These are phyloP conservation scores for Colletotrichum higginsianum DNA, from an alignment of 2,329 filamentous ascomycete species.

Conservation along the genomic window DNA sequence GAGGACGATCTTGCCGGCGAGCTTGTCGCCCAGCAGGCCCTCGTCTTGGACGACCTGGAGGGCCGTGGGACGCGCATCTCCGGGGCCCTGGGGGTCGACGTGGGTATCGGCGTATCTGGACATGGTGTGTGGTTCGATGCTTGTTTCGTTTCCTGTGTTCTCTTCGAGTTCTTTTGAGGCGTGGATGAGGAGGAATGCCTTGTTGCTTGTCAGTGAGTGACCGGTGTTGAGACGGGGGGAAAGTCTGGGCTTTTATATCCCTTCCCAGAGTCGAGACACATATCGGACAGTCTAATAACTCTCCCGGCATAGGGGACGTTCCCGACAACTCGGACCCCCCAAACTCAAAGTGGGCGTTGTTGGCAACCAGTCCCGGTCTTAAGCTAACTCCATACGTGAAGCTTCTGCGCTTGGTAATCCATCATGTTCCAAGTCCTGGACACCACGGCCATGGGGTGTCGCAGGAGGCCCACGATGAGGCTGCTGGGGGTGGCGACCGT, in stretches of 20 bases:
- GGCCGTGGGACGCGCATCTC: constrained; percentile 52
- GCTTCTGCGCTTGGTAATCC: background rate
- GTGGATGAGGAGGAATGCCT: background rate
- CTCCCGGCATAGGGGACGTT: background rate
- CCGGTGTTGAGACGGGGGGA: background rate
- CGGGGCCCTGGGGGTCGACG: constrained; percentile 45
- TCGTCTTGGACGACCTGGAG: constrained; percentile 53
- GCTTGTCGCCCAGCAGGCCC: constrained; percentile 43
- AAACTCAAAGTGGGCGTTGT: background rate
- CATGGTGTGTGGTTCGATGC: background rate
- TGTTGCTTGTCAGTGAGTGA: background rate
- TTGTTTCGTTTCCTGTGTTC: background rate
- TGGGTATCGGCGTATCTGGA: constrained; percentile 44
- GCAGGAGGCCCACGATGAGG: background rate
- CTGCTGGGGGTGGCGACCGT: background rate
- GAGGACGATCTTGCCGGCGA: constrained; percentile 54
- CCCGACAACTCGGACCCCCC: background rate
- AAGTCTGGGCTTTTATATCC: background rate
- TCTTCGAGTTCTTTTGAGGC: background rate
- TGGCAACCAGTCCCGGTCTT: background rate
- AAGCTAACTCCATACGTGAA: background rate
- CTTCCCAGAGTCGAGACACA: background rate
- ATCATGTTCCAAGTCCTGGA: background rate
- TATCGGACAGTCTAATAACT: background rate
- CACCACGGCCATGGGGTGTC: background rate